A percentile compares a stretch with the other conserved stretches of the same genome.
Conservation (phyloP, 116 monocot species). For the Cymodocea nodosa region DNA sequence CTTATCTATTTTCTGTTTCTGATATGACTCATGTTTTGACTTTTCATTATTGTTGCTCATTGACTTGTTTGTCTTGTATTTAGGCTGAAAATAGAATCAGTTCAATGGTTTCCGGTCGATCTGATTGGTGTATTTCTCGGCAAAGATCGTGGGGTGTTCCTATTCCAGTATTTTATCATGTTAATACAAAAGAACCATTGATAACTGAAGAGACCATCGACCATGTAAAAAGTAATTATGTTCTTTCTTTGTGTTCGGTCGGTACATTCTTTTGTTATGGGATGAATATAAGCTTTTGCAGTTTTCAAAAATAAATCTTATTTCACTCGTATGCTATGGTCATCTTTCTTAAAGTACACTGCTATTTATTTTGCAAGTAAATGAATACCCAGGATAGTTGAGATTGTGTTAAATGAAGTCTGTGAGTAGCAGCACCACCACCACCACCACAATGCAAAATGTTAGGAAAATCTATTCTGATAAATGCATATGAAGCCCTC, state of each 20-base stretch:
- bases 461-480: too few species aligned
- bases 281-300: neutral
- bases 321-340: neutral
- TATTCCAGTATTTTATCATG: constrained; percentile 95
- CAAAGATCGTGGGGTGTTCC: constrained; percentile 99
- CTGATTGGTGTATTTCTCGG: constrained; percentile 99
- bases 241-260: neutral
- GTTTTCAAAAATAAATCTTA: neutral
- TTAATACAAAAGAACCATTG: constrained; percentile 72
- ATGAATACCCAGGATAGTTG: too few species aligned
- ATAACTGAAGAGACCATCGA: constrained; percentile 82
- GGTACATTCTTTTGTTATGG: neutral
- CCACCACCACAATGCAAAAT: too few species aligned
- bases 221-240: constrained; percentile 53
- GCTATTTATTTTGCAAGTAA: too few species aligned
- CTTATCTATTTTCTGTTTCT: too few species aligned
- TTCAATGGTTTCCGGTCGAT: constrained; percentile 87
- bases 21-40: neutral
- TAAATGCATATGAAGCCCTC: too few species aligned
- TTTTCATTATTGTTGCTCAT: neutral
- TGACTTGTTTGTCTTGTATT: neutral
- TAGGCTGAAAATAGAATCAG: constrained; percentile 86
- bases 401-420: too few species aligned
- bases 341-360: too few species aligned
- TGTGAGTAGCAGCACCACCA: too few species aligned